Base-by-base conservation (phyloP, 208 protist genomes). In the Herpetomonas muscarum region DNA sequence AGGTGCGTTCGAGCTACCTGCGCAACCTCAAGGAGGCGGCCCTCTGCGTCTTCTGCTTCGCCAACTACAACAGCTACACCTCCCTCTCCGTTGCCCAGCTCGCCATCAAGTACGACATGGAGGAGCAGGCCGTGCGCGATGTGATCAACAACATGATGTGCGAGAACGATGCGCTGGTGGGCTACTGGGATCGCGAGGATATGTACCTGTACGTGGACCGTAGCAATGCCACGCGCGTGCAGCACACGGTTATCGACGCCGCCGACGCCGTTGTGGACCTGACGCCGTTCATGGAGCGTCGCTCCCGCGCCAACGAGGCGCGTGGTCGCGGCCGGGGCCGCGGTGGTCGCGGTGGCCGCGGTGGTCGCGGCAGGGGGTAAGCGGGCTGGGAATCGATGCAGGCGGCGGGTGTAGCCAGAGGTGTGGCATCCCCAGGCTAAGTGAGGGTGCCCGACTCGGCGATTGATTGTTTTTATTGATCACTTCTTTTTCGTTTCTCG, bases 161-260 rank as follows among this genome's bases (percentile, higher is more conserved):
- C 21, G 84, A 94, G 36, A 71, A 72, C 53, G 82, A 68, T 45
- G 57, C 76, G 10, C 72, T 94, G 22, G 79, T 86, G 39, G 87
- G 81, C 45, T 87, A 86, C 68, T 94, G 87, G 85, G 87, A 94
- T 53, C 79, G 71, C 34, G 81, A 94, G 54, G 87, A 91, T 37
- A 75, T 79, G 47, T 90, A 73, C 65, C 70, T 94, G 32, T 78
- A 79, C 57, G 74, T 94, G 29, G 87, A 92, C 46, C 74, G 81
- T 42, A 90, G 75, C 70, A 92, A 91, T 53, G 67, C 64, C 42
- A 92, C 76, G n/a, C 79, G 77, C 10, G 74, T 94, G 29, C 87
- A 94, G 70, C 82, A 94, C 55, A 42, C 90, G 10, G 82, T 92
- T 36, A 74, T 82, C 50, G 82, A 71, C n/a, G 84, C 77, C 1